Conservation (phyloP, 1,284 basidiomycete genomes). For the Cutaneotrichosporon cavernicola region DNA sequence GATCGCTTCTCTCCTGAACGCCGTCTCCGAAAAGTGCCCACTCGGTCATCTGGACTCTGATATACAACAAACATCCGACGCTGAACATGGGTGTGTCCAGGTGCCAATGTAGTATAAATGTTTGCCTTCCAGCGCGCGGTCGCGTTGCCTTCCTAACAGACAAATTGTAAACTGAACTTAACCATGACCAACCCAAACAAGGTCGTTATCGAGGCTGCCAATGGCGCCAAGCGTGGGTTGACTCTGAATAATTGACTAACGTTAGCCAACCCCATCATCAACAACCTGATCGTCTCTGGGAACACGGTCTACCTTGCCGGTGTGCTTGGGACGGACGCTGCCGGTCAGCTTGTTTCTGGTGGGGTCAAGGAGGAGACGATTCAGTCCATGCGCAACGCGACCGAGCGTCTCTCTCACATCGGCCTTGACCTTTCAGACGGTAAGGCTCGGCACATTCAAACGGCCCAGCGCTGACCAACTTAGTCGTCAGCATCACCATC, state of each 20-base stretch:
- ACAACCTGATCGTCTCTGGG: slow-evolving; percentile 21
- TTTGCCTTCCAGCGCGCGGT: too few species aligned
- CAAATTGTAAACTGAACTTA: too few species aligned
- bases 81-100: too few species aligned
- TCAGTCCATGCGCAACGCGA: slow-evolving; percentile 66
- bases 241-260: background rate
- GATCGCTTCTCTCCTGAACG: too few species aligned
- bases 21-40: too few species aligned
- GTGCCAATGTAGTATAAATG: too few species aligned
- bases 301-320: slow-evolving; percentile 25
- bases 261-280: slow-evolving; percentile 16
- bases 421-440: slow-evolving; percentile 27
- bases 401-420: slow-evolving; percentile 46
- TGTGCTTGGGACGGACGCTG: slow-evolving; percentile 56
- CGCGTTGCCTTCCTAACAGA: too few species aligned
- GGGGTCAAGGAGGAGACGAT: slow-evolving; percentile 72
- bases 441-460: background rate
- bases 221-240: slow-evolving; percentile 1
- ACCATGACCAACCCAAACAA: slow-evolving; percentile 14
- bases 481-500: slow-evolving; percentile 20
- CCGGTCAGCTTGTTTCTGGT: slow-evolving; percentile 68
- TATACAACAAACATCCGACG: too few species aligned
- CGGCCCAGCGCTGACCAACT: background rate
- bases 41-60: too few species aligned
- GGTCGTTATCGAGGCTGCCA: slow-evolving; percentile 9